Conservation (phyloP, 176 grass and related monocot genomes). For the Canna indica region DNA sequence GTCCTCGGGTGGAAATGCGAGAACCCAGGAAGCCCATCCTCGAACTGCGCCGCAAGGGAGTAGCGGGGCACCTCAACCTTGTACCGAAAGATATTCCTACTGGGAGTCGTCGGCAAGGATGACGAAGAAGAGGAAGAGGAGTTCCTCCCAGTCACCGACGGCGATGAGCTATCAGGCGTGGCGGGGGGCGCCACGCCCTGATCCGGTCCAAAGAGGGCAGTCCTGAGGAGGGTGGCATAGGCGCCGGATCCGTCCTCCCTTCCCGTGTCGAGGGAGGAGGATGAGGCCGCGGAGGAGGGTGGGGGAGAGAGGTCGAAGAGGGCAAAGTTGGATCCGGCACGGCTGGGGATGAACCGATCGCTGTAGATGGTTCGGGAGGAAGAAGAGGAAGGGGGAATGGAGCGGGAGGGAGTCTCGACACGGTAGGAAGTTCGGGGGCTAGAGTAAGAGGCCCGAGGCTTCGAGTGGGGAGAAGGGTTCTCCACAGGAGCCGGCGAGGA, state of each 20-base stretch:
- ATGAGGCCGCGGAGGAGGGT: too few relatives aligned
- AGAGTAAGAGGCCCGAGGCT: slow-evolving; percentile 2
- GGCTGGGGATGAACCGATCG: slow-evolving; percentile 28
- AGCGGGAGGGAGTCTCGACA: slow-evolving; percentile 18
- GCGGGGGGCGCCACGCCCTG: neutral
- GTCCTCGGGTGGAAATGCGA: slow-evolving; percentile 26
- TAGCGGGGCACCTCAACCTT: slow-evolving; percentile 69
- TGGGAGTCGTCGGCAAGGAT: slow-evolving; percentile 25
- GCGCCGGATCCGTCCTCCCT: slow-evolving; percentile 43
- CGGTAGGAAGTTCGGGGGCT: slow-evolving; percentile 14
- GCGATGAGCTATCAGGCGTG: slow-evolving; percentile 1
- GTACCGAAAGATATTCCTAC: slow-evolving; percentile 81
- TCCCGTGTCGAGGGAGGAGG: slow-evolving; percentile 5
- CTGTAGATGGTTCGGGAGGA: slow-evolving; percentile 49
- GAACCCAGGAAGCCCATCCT: slow-evolving; percentile 52
- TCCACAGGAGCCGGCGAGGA: neutral
- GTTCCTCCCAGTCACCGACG: slow-evolving; percentile 15
- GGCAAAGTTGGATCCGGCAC: slow-evolving; percentile 17
- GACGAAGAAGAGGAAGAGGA: slow-evolving; percentile 57
- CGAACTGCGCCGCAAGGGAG: slow-evolving; percentile 50
- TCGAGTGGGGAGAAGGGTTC: neutral
- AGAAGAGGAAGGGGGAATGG: slow-evolving; percentile 25
- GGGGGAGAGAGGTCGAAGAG: slow-evolving; percentile 8
- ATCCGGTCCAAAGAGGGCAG: slow-evolving; percentile 53
- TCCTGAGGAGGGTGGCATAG: slow-evolving; percentile 70